phyloP scores from a whole-genome alignment of 139 green algal species.

The Trebouxia sp. region DNA sequence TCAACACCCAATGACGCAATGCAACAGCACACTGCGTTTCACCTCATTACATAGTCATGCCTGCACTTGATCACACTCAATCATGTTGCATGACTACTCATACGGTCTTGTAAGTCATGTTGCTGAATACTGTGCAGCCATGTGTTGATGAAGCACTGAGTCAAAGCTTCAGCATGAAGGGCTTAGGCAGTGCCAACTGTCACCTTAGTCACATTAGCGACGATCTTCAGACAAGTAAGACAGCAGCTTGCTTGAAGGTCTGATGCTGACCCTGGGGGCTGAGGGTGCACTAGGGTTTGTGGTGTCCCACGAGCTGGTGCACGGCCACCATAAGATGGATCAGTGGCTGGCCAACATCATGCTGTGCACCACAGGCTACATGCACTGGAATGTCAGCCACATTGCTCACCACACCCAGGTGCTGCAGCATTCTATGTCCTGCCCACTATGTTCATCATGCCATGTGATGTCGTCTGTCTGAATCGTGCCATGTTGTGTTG shows the following conservation, averaged over 20 bases:
- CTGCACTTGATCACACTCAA: no score
- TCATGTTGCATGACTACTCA: not conserved
- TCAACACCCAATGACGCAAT: no score
- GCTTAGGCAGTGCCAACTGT: not conserved
- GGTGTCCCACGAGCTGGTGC: slow-evolving; percentile 51
- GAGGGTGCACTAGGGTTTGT: slow-evolving; percentile 49
- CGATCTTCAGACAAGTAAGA: slow-evolving; percentile 7
- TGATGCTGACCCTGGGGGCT: slow-evolving; percentile 27
- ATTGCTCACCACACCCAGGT: slow-evolving; percentile 59
- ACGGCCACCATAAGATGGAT: slow-evolving; percentile 43
- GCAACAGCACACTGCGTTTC: no score
- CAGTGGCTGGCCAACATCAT: slow-evolving; percentile 36
- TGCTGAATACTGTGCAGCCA: not conserved
- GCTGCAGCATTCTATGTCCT: no score
- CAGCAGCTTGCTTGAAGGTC: slow-evolving; percentile 24
- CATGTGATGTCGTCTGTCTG: no score
- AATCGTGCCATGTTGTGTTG: no score
- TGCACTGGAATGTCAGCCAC: slow-evolving; percentile 57
- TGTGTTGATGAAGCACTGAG: no score
- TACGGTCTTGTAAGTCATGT: not conserved
- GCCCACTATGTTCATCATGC: no score
- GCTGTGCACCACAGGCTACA: slow-evolving; percentile 52
- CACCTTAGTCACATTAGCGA: no score
- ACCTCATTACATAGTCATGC: no score
- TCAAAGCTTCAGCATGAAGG: no score